Evolutionary conservation across 805 yeast species (phyloP).

Genomic region (Zygosaccharomyces kombuchaensis): DNA sequence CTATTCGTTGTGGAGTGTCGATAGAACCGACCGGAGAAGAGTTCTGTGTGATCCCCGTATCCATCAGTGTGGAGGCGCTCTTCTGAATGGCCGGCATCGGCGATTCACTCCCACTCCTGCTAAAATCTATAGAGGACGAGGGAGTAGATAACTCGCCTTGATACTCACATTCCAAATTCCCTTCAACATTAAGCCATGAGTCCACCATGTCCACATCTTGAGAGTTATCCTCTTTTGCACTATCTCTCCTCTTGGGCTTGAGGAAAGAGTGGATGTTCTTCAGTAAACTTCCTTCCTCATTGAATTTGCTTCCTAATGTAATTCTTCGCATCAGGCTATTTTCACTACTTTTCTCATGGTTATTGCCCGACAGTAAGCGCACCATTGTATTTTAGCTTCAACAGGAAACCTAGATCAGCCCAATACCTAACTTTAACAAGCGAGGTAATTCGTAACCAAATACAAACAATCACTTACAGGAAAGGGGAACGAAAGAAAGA

Average conservation of each 20-base stretch:
- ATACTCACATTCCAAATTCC: neutral
- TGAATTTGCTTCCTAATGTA: slow-evolving; percentile 21
- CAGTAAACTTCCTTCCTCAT: slow-evolving; percentile 22
- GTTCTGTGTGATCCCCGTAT: neutral
- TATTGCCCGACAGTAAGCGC: slow-evolving; percentile 9
- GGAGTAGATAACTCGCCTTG: slow-evolving; percentile 1
- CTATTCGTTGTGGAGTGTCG: neutral
- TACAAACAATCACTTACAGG: neutral
- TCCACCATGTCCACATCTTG: neutral
- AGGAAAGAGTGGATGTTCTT: slow-evolving; percentile 24
- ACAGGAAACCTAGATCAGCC: slow-evolving; percentile 3
- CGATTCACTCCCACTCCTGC: slow-evolving; percentile 2
- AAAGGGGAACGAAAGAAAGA: neutral
- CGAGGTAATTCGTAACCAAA: neutral
- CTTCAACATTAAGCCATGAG: neutral
- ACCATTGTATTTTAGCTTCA: slow-evolving; percentile 3
- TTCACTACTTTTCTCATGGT: slow-evolving; percentile 9
- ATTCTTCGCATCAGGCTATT: slow-evolving; percentile 12
- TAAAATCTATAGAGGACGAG: neutral
- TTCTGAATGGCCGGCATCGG: slow-evolving; percentile 2
- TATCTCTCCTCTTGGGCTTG: slow-evolving; percentile 13
- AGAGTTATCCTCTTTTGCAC: neutral
- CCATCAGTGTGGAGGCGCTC: slow-evolving; percentile 2
- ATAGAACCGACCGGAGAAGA: neutral
- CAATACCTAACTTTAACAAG: neutral